Base-by-base conservation (phyloP, 2,329 filamentous ascomycete genomes). In the Xylaria sp. region DNA sequence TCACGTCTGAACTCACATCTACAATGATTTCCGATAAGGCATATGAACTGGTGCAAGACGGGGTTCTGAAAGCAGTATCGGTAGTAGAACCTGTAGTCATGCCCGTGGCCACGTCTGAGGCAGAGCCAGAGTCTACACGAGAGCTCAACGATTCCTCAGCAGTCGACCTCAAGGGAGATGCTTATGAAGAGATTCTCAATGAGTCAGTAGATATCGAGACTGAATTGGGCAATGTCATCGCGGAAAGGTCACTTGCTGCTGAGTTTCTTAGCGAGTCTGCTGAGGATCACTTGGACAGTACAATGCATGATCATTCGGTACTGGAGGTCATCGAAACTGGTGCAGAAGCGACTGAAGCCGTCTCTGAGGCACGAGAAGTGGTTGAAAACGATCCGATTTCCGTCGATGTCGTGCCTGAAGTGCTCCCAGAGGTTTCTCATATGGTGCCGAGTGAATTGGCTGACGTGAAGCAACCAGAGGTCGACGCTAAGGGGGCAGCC, bases 401-500 rank as follows among this genome's bases (percentile, higher is more conserved):
- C 13, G 54, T n/a, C 2, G 46, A 59, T 18, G 42, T 42, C 44
- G 13, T 49, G 34, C 46, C 53, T 2, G 54, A 57, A 23, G 51
- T 39, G 16, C 48, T 52, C 19, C 34, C 59, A 37, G 63, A 60
- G 42, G n/a, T 59, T 53, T 16, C 56, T n/a, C 37, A 55, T 47
- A 16, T 53, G 46, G 30, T n/a, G 11, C 39, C 18, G 3, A 44
- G 23, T 13, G 50, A 57, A 30, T 49, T 56, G 39, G 16, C 35
- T 16, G 54, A 59, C 46, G 52, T 61, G 4, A 57, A 48, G n/a
- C 59, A 59, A 4, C 19, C 47, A 16, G 50, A 55, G 6, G 54
- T 58, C 2, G 58, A 60, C 11, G 48, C 48, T 42, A 34, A 54
- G 35, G 23, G 50, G 8, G 19, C 11, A 11, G 42, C n/a, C 4